Evolutionary conservation across 495 filamentous ascomycete species (phyloP), one percentile per base, ranked within the genome.

Genomic region (Xanthoparmelia taractica): DNA sequence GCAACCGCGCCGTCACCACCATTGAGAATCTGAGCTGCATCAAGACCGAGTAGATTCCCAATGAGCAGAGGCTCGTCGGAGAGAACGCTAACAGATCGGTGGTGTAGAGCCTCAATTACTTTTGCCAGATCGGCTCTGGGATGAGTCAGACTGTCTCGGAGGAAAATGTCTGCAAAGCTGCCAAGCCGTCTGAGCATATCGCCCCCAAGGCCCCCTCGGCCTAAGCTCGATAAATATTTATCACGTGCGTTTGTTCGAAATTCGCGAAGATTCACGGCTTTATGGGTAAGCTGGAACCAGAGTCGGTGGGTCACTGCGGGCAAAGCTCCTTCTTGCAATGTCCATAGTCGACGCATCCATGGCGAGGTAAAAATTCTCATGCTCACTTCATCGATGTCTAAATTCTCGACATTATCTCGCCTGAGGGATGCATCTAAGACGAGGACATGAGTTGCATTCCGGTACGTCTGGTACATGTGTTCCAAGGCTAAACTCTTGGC

Each of bases 341-440:
- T 64, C 62, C 62, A 64, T 3, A 59, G 27, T 37, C 56, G 40
- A 27, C 27, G 37, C 61, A 64, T 64, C 61, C 55, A 64, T 25
- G 25, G 18, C 27, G 48, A 45, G 10, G 20, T 23, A 13, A 58
- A 5, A 18, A 59, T 47, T 20, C 38, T 29, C 8, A 18, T 45
- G n/a, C 38, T 41, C 37, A 48, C 13, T 25, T 64, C 61, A 25
- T 47, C 55, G 11, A 33, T 25, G n/a, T 20, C 52, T 12, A 58
- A 37, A 13, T 8, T 17, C 23, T 50, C n/a, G 8, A 47, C 8
- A 40, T 25, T 23, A 8, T 15, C 36, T 23, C 18, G 25, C 27
- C 38, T 25, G 2, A 67, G 29, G 4, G 52, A 45, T 25, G 57
- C 38, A 23, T 59, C 56, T 18, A 67, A 57, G 11, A 67, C 65